Evolutionary conservation across 352 stramenopile genomes (phyloP), one percentile per base, ranked within the genome.

Genomic region (Phytophthora palmivora): DNA sequence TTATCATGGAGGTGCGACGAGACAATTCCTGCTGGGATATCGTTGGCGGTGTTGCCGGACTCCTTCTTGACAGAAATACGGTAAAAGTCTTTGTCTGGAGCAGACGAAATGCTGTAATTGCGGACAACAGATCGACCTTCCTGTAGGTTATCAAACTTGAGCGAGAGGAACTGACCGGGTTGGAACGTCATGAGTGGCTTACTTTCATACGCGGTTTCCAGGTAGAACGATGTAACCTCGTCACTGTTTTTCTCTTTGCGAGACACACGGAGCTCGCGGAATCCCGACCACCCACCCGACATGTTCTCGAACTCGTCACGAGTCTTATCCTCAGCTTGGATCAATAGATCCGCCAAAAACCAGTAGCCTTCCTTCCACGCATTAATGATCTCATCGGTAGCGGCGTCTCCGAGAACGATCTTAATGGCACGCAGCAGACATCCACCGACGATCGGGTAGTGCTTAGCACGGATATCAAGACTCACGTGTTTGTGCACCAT

Each of bases 401-500:
- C 79, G 5, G 78, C 79, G 19, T 87, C 70, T 18, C 62, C 59
- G 0, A 91, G 66, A 1, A 89, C 76, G 2, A 66, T 51, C 54
- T 82, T 87, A 48, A 91, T 28, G 24, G 79, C 76, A 10, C 50
- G 58, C 8, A 91, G 63, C n/a, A 91, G 43, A 45, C 78, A 83
- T 10, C 72, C 67, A 26, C 80, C 77, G 32, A 91, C 82, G 59
- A 91, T 78, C 7, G 63, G 74, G 57, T 91, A 91, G 72, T 91
- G 82, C 41, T 88, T 79, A n/a, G 79, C 71, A 18, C 77, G 61
- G 45, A 91, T 82, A 50, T 87, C 56, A 3, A 91, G 68, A 34
- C 76, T 78, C 38, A 83, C 74, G 67, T 89, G 82, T 53, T 88
- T 86, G 47, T 86, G 64, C 11, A 80, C 76, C 51, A 91, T 91